Percentiles rank a stretch among this genome's conserved stretches.
These are phyloP conservation scores for Pythium insidiosum DNA, from an alignment of 352 stramenopile species.

Conservation along the genomic window DNA sequence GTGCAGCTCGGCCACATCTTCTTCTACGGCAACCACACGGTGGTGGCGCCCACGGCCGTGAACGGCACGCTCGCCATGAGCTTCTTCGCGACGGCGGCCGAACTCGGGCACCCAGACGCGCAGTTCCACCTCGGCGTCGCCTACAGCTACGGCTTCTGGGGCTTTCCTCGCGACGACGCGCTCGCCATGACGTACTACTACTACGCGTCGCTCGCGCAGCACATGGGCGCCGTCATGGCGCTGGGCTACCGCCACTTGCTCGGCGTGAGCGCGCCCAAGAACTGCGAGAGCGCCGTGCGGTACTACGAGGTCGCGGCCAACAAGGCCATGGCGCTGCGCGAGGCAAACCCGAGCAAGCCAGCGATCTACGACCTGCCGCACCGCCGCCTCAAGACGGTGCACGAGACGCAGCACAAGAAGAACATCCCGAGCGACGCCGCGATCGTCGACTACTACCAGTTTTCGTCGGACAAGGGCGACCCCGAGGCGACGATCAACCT, in stretches of 20 bases:
- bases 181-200: slow-evolving; percentile 76
- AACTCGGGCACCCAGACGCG: slow-evolving; percentile 43
- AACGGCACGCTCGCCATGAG: slow-evolving; percentile 69
- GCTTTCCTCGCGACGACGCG: slow-evolving; percentile 49
- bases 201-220: slow-evolving; percentile 67
- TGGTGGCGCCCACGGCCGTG: slow-evolving; percentile 24
- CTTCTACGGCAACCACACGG: slow-evolving; percentile 69
- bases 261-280: slow-evolving; percentile 63
- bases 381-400: slow-evolving; percentile 61
- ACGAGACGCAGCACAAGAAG: slow-evolving; percentile 75
- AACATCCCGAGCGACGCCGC: slow-evolving; percentile 63
- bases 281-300: slow-evolving; percentile 74
- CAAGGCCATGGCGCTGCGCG: slow-evolving; percentile 52
- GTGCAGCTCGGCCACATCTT: slow-evolving; percentile 67
- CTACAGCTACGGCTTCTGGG: slow-evolving; percentile 76
- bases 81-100: slow-evolving; percentile 54
- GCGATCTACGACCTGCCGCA: slow-evolving; percentile 68
- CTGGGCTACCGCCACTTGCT: slow-evolving; percentile 75
- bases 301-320: slow-evolving; percentile 88
- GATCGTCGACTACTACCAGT: slow-evolving; percentile 88
- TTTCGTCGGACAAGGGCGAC: slow-evolving; percentile 85
- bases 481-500: slow-evolving; percentile 73
- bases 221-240: slow-evolving; percentile 60
- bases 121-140: slow-evolving; percentile 85
- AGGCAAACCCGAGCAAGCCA: slow-evolving; percentile 42